Evolutionary conservation across 1,284 basidiomycete genomes (phyloP), one percentile per base, ranked within the genome.

Genomic region (Tremellales sp.): DNA sequence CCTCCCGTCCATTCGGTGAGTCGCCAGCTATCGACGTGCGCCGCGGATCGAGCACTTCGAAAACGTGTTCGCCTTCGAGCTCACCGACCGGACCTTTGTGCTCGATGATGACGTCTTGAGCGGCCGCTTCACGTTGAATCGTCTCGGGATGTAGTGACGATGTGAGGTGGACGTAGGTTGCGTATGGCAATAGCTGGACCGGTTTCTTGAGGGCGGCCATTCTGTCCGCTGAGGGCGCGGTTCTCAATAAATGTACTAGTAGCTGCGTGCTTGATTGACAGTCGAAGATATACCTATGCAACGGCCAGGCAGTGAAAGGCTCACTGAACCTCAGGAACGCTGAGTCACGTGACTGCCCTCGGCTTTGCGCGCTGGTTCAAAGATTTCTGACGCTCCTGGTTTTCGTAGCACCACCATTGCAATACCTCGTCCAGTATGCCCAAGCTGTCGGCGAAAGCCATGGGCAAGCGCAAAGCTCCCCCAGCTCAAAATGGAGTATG

Each of bases 31-130:
- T 12, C 19, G 39, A 15, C 23, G 5, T 10, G 4, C 21, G 27
- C 43, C 48, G 43, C 13, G 45, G 35, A 21, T 27, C 31, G 25
- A 56, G 48, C 11, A 68, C 60, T 46, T 69, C 58, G 46, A 63
- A 72, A 22, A 72, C 62, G 48, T 70, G 63, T 52, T 70, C 70
- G 24, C 61, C 65, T n/a, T 58, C 43, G 7, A 72, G 56, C 51
- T 72, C 70, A 19, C 70, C 70, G 1, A 72, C 62, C 3, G 60
- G 66, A 1, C 66, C 70, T 12, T 67, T 35, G 51, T 68, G 68
- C 23, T 50, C 47, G 11, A 68, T 39, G 19, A 49, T 25, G 26
- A 43, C 27, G 6, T 45, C 36, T n/a, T 36, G 23, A 6, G 40
- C 12, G 17, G 50, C 19, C 45, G 47, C 22, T n/a, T 33, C 15